Evolutionary conservation across 805 yeast species (phyloP).

Genomic region (Torulaspora maleeae): DNA sequence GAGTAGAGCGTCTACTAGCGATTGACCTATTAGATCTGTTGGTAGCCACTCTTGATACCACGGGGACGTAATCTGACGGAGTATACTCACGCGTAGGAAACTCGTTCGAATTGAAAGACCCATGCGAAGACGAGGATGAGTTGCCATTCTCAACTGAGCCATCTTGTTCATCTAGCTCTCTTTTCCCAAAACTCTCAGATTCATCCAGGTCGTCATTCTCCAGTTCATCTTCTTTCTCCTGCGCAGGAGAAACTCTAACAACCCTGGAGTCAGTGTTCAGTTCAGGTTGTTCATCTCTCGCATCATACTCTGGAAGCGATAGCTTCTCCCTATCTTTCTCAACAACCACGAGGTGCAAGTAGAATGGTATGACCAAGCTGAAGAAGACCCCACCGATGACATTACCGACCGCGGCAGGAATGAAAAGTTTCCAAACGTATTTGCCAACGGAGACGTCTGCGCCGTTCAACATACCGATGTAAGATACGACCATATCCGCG

Average conservation of each 20-base stretch:
- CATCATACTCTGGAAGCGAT: slow-evolving; percentile 63
- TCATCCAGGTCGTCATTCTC: slow-evolving; percentile 7
- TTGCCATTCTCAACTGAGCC: slow-evolving; percentile 2
- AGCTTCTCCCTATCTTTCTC: slow-evolving; percentile 61
- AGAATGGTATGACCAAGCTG: slow-evolving; percentile 63
- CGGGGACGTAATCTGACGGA: not conserved
- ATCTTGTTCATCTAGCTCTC: not conserved
- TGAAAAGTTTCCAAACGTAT: slow-evolving; percentile 66
- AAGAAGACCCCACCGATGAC: slow-evolving; percentile 73
- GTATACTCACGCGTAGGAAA: not conserved
- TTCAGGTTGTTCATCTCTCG: slow-evolving; percentile 77
- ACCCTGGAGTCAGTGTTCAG: slow-evolving; percentile 74
- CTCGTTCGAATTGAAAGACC: not conserved
- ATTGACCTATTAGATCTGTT: slow-evolving; percentile 3
- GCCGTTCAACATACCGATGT: slow-evolving; percentile 63
- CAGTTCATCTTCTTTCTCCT: slow-evolving; percentile 9
- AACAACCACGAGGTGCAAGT: slow-evolving; percentile 64
- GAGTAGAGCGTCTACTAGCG: slow-evolving; percentile 6
- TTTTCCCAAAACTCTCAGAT: slow-evolving; percentile 8
- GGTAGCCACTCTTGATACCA: slow-evolving; percentile 2
- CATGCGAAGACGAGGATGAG: not conserved
- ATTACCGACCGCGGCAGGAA: slow-evolving; percentile 73
- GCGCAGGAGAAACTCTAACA: slow-evolving; percentile 43
- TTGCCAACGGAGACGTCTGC: slow-evolving; percentile 58
- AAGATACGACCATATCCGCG: slow-evolving; percentile 72